Conservation (phyloP, 495 filamentous ascomycete genomes). For the Podospora conica region DNA sequence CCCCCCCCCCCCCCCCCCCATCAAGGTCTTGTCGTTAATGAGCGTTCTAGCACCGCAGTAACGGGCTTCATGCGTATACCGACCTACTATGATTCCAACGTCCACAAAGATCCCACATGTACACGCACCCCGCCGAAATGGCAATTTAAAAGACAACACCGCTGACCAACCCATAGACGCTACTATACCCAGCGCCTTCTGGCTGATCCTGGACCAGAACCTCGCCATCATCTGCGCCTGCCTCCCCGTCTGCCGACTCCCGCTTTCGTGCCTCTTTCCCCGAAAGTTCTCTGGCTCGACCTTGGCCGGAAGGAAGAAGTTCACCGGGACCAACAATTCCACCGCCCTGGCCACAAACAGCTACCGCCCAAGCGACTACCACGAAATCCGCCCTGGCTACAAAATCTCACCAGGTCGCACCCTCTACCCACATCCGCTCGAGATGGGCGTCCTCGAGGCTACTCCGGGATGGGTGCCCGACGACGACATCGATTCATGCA, state of each 20-base stretch:
- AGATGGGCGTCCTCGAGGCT: background rate
- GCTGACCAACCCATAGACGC: background rate
- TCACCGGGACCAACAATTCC: background rate
- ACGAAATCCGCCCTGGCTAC: too few species aligned
- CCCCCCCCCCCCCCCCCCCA: background rate
- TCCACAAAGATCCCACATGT: slow-evolving; percentile 21
- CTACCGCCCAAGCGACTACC: background rate
- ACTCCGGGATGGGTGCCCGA: background rate
- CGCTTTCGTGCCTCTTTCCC: slow-evolving; percentile 23
- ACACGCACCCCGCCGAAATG: background rate
- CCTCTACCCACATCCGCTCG: background rate
- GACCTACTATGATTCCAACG: slow-evolving; percentile 15
- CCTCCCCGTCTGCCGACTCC: slow-evolving; percentile 35
- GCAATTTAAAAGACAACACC: background rate
- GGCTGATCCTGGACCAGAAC: slow-evolving; percentile 42
- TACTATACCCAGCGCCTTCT: too few species aligned
- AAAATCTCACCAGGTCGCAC: background rate
- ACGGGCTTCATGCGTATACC: slow-evolving; percentile 22
- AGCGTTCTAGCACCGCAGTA: slow-evolving; percentile 13
- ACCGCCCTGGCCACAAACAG: background rate
- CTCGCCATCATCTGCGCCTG: slow-evolving; percentile 43
- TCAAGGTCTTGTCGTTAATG: too few species aligned
- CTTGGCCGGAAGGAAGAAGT: background rate
- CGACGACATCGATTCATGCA: background rate
- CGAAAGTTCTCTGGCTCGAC: slow-evolving; percentile 12